A percentile compares a stretch with the other conserved stretches of the same genome.
These are phyloP conservation scores for Trichoderma arundinaceum DNA, from an alignment of 2,329 filamentous ascomycete species.

Conservation along the genomic window DNA sequence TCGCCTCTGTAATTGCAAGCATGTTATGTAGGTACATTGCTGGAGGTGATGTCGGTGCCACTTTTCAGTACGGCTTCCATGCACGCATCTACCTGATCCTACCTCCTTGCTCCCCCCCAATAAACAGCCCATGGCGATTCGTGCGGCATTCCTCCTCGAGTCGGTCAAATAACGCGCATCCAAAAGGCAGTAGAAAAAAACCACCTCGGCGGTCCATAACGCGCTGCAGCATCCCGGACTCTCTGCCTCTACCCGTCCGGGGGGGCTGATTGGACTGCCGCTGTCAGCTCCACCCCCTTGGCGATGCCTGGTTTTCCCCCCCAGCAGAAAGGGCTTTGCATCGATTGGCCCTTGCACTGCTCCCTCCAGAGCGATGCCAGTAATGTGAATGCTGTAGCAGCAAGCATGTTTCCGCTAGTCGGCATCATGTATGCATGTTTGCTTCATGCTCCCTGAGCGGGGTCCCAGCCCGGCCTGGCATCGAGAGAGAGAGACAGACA, in stretches of 20 bases:
- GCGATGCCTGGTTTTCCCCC: neutral
- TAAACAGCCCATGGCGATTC: no score
- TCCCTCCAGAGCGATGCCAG: neutral
- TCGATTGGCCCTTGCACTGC: conserved; percentile 1
- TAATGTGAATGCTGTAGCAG: neutral
- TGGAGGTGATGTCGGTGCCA: no score
- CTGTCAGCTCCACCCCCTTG: neutral
- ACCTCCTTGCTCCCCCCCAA: neutral
- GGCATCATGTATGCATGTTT: conserved; percentile 12
- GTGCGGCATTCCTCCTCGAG: neutral
- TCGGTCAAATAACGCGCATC: neutral
- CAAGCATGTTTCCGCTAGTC: neutral
- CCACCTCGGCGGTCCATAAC: conserved; percentile 1
- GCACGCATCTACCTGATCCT: no score
- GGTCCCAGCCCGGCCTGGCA: neutral
- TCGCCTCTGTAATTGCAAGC: no score
- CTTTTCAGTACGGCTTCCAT: no score
- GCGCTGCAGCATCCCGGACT: neutral
- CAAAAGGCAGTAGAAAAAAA: neutral
- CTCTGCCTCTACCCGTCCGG: neutral
- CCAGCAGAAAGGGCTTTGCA: neutral
- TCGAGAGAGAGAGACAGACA: neutral
- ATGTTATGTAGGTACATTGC: no score
- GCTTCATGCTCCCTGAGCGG: conserved; percentile 5
- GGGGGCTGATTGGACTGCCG: neutral